These are phyloP conservation scores for Neofusicoccum sp. DNA, from an alignment of 2,329 filamentous ascomycete species.

Conservation along the genomic window DNA sequence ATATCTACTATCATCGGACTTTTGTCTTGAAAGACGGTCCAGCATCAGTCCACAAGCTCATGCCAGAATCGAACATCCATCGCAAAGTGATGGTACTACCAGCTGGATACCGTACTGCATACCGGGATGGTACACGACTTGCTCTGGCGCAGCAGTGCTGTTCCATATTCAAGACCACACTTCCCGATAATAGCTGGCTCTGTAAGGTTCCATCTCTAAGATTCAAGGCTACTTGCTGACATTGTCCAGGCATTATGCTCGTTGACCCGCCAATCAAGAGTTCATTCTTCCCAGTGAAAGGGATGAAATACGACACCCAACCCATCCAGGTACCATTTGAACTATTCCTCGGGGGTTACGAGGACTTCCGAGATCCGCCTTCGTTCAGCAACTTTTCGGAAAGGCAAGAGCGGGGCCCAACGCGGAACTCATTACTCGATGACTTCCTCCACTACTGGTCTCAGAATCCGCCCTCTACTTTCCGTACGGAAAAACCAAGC, in stretches of 20 bases:
- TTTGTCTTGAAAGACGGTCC: constrained; percentile 10
- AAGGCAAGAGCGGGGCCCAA: not conserved
- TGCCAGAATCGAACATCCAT: constrained; percentile 7
- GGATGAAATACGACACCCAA: not conserved
- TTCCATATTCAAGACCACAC: constrained; percentile 23
- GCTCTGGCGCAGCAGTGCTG: constrained; percentile 26
- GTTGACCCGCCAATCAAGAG: constrained; percentile 25
- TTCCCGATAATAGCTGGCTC: constrained; percentile 22
- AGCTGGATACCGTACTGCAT: not conserved
- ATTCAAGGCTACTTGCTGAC: not conserved
- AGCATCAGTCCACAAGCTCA: not conserved
- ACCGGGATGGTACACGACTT: not conserved
- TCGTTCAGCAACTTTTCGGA: not conserved
- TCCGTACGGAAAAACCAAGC: constrained; percentile 21
- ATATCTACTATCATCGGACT: constrained; percentile 25
- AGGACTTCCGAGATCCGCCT: constrained; percentile 24
- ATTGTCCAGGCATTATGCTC: constrained; percentile 21
- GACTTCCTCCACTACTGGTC: constrained; percentile 27
- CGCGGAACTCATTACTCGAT: constrained; percentile 21
- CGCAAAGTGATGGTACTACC: constrained; percentile 27
- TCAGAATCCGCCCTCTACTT: constrained; percentile 9
- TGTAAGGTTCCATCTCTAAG: constrained; percentile 1
- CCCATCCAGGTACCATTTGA: not conserved
- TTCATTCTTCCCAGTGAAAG: not conserved
- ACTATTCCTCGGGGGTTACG: constrained; percentile 17